These are phyloP conservation scores for Phytopythium helicoides DNA, from an alignment of 352 stramenopile species.

Conservation along the genomic window DNA sequence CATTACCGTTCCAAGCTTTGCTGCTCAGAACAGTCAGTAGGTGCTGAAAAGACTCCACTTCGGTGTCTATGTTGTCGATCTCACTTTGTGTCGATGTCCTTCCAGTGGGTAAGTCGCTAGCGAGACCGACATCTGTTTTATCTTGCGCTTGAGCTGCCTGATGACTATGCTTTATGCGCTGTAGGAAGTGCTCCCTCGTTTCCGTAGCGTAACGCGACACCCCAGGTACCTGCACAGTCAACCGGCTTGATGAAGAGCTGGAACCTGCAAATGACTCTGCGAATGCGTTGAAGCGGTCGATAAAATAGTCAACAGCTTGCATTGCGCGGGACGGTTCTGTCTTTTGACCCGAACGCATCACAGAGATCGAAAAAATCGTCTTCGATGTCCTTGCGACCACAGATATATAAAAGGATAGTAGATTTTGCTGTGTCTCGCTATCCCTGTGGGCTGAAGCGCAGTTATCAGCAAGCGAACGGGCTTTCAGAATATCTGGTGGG, in stretches of 20 bases:
- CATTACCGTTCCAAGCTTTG: constrained; percentile 16
- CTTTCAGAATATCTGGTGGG: constrained; percentile 34
- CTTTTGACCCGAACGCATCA: constrained; percentile 70
- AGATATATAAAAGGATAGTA: constrained; percentile 50
- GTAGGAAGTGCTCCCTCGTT: constrained; percentile 1
- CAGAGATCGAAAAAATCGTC: constrained; percentile 42
- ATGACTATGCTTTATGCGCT: neutral
- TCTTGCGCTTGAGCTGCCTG: too few relatives aligned
- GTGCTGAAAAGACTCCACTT: constrained; percentile 42
- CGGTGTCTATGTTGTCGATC: neutral
- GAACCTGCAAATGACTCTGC: constrained; percentile 31
- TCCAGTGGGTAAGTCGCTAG: neutral
- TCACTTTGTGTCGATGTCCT: neutral
- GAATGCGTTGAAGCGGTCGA: constrained; percentile 64
- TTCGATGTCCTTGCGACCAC: constrained; percentile 39
- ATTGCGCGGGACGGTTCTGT: constrained; percentile 52
- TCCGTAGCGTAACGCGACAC: neutral
- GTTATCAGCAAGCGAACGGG: neutral
- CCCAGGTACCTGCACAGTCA: neutral
- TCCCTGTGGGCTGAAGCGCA: too few relatives aligned
- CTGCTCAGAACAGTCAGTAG: constrained; percentile 40
- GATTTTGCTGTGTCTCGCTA: neutral
- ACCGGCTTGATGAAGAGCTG: neutral
- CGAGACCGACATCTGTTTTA: neutral
- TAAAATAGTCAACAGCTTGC: constrained; percentile 61